A percentile compares a stretch with the other conserved stretches of the same genome.
phyloP scores from a whole-genome alignment of 768 basidiomycete genomes.

The Mycena capillaripes region DNA sequence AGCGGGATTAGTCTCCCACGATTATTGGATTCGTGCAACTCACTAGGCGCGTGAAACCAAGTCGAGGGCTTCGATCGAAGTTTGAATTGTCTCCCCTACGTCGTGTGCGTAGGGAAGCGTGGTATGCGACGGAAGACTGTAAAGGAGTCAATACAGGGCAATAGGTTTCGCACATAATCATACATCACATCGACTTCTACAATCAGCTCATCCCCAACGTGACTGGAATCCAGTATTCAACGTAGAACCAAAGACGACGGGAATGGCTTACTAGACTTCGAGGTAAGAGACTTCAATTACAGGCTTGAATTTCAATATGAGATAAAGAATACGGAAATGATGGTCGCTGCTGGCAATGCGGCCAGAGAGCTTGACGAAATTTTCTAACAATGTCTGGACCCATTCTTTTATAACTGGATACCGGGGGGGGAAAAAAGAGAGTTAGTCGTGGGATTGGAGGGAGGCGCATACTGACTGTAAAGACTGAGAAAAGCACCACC shows the following conservation, averaged over 20 bases:
- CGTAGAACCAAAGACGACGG: background rate
- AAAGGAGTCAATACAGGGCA: background rate
- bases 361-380: slow-evolving; percentile 36
- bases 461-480: slow-evolving; percentile 19
- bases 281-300: slow-evolving; percentile 34
- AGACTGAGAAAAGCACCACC: slow-evolving; percentile 36
- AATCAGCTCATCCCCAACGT: slow-evolving; percentile 37
- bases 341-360: slow-evolving; percentile 35
- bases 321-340: slow-evolving; percentile 33
- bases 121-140: slow-evolving; percentile 21
- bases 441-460: background rate
- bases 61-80: slow-evolving; percentile 35
- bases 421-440: background rate
- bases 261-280: slow-evolving; percentile 33
- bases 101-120: slow-evolving; percentile 33
- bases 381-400: slow-evolving; percentile 34
- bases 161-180: background rate
- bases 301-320: slow-evolving; percentile 30
- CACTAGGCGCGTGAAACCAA: slow-evolving; percentile 37
- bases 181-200: slow-evolving; percentile 36
- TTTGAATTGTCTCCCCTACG: slow-evolving; percentile 34
- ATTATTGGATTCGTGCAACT: background rate
- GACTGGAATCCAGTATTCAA: slow-evolving; percentile 13
- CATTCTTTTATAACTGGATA: slow-evolving; percentile 33
- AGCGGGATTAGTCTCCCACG: background rate